Evolutionary conservation across 1,284 basidiomycete species (phyloP), one percentile per base, ranked within the genome.

Genomic region (Inonotus obliquus): DNA sequence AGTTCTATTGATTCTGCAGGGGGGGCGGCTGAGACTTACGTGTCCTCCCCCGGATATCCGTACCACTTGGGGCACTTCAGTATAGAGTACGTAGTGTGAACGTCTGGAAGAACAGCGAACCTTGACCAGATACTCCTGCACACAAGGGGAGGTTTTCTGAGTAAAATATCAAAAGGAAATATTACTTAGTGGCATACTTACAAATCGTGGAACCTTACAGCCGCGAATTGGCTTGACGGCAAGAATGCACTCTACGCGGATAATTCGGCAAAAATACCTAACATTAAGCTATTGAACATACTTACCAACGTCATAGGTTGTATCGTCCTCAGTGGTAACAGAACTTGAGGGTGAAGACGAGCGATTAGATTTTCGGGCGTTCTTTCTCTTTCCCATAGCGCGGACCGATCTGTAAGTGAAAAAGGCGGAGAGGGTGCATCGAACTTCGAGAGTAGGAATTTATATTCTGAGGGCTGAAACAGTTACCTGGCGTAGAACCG

Each of bases 21-120:
- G 32, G n/a, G 41, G 27, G 32, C 11, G 41, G 2, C 13, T 32
- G 44, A 48, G 13, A 38, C 65, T 59, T 39, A 65, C 49, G 54
- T 63, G 57, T 66, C 61, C 38, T 61, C 60, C 25, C 60, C 65
- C 17, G 59, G 59, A 54, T 66, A 66, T 4, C 64, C 64, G 27
- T 57, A 57, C 65, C 65, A 66, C 65, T 66, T 4, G 25, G 49
- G 45, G 17, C 25, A 5, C 21, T 19, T 59, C 13, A 57, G 60
- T 7, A 13, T 14, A 32, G 32, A 32, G 27, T n/a, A 11, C 27
- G 29, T 35, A 17, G 4, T 53, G 27, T 37, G 5, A 21, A 27
- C 14, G 19, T 11, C 10, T 25, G 32, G 11, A 23, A 21, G 2
- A 11, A n/a, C 13, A 21, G 19, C 53, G 21, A 29, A 62, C 61